Evolutionary conservation across 352 stramenopile genomes (phyloP).

Genomic region (Elongisporangium anandrum): DNA sequence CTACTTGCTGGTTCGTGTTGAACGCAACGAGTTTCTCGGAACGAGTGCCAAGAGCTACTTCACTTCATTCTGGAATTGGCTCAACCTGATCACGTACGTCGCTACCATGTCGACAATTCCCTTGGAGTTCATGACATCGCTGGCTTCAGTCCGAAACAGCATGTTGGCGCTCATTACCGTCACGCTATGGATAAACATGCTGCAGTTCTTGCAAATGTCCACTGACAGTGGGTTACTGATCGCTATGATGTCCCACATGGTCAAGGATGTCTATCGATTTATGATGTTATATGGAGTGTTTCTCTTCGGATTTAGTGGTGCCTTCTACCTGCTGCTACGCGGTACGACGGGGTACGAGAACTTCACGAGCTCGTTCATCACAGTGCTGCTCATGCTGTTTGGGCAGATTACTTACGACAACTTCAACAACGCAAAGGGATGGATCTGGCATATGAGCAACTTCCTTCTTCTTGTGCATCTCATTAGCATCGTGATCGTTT

Average conservation of each 20-base stretch:
- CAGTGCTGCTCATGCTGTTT: constrained; percentile 73
- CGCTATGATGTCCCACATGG: constrained; percentile 76
- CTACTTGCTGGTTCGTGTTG: constrained; percentile 47
- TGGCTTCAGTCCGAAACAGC: constrained; percentile 31
- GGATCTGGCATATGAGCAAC: constrained; percentile 46
- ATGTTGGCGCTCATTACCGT: constrained; percentile 51
- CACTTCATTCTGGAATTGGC: constrained; percentile 52
- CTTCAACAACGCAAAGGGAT: constrained; percentile 27
- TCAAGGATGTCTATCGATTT: constrained; percentile 65
- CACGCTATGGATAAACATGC: constrained; percentile 63
- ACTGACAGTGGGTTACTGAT: constrained; percentile 56
- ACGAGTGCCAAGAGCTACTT: constrained; percentile 45
- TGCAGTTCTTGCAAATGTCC: constrained; percentile 69
- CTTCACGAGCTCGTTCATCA: constrained; percentile 61
- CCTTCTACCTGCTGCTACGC: constrained; percentile 68
- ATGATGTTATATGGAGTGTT: constrained; percentile 71
- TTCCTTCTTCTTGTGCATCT: constrained; percentile 51
- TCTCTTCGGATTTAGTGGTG: constrained; percentile 61
- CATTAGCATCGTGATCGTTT: constrained; percentile 47
- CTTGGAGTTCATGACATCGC: constrained; percentile 33
- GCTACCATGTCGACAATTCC: constrained; percentile 43
- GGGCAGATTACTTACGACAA: constrained; percentile 55
- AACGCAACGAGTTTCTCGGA: constrained; percentile 40
- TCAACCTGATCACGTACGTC: constrained; percentile 47
- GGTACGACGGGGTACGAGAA: constrained; percentile 49